Conservation (phyloP, 2,329 filamentous ascomycete species). For the Pseudocercospora fijiensis region DNA sequence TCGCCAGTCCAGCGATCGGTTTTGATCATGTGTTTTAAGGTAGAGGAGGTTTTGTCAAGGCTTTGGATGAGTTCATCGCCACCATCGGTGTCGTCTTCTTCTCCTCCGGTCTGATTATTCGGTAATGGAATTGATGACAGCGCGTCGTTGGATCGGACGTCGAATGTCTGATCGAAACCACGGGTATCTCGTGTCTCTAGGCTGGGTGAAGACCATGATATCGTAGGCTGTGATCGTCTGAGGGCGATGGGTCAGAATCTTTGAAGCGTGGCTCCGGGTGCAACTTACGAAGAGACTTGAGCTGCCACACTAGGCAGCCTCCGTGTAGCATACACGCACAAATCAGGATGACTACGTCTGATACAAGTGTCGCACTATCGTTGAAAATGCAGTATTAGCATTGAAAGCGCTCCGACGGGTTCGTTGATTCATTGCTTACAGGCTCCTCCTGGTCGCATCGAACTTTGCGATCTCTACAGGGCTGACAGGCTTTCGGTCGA, state of each 20-base stretch:
- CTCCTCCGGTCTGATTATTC: neutral
- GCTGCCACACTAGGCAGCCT: neutral
- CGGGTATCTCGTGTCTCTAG: neutral
- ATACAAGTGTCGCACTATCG: constrained; percentile 7
- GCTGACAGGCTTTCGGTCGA: constrained; percentile 14
- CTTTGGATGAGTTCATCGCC: neutral
- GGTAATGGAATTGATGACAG: neutral
- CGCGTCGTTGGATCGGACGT: neutral
- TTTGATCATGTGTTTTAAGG: neutral
- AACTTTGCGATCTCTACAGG: constrained; percentile 11
- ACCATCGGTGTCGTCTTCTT: neutral
- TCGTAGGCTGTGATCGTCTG: neutral
- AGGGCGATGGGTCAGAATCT: neutral
- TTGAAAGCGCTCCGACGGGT: neutral
- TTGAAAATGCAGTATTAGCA: neutral
- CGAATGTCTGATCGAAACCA: neutral
- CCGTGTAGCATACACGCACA: constrained; percentile 3
- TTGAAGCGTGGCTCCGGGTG: neutral
- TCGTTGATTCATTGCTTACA: neutral
- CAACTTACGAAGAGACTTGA: neutral
- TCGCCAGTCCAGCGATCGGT: constrained; percentile 10
- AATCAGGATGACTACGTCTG: neutral
- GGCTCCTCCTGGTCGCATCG: constrained; percentile 10
- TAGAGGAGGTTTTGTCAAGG: neutral
- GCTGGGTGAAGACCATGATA: neutral